Evolutionary conservation across 805 yeast genomes (phyloP), one percentile per base, ranked within the genome.

Genomic region (Metschnikowia chrysomelidarum): DNA sequence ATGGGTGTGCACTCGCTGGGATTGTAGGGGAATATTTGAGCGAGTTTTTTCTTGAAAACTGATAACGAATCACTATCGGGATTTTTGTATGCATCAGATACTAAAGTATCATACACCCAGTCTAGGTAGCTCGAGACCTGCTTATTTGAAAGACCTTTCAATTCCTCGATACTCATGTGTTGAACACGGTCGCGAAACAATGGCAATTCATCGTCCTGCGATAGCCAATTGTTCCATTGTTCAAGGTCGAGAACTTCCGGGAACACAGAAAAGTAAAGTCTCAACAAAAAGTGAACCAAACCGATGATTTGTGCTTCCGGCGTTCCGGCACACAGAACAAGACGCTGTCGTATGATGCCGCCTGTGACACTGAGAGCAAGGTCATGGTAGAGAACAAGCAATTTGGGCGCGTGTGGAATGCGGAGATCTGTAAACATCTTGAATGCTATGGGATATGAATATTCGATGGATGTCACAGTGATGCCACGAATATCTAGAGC

Each of bases 91-190:
- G 44, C 41, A 30, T 44, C 46, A 4, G 59, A 55, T 2, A 63
- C 44, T 10, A 66, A 32, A 24, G 53, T 54, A 7, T 63, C 63
- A 32, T 65, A 58, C 33, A 74, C 65, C 78, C 82, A 75, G 15
- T 68, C 60, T 18, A 79, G 53, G 53, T 78, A 82, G 18, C 62
- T 54, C 4, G 64, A 64, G 3, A 70, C 62, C 36, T 72, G 62
- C 2, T 50, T 48, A n/a, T 69, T 69, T 26, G 66, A 59, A 82
- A 87, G 77, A 10, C 56, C 52, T 8, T 67, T 32, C 3, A 79
- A 49, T 11, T 68, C 69, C 5, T 38, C 36, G n/a, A 41, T 36
- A 18, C 45, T 43, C 42, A 45, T 39, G 19, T 18, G 30, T 20
- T 47, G 51, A 12, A 20, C 18, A 5, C 30, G 21, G 32, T 40